phyloP scores from a whole-genome alignment of 257 asterid genomes.

The Knoxia roxburghii region DNA sequence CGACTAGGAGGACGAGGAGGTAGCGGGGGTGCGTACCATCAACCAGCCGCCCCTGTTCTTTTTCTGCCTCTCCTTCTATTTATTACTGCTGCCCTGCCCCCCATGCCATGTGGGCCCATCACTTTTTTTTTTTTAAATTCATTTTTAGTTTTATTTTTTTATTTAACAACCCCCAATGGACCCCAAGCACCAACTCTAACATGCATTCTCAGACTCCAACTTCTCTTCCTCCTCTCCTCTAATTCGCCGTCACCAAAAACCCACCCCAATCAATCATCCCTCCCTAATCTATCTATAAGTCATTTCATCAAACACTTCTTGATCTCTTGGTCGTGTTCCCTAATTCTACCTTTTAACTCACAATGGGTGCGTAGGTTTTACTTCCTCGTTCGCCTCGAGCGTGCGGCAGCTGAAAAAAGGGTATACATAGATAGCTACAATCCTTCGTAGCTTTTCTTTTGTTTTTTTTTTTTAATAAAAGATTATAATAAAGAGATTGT shows the following conservation, averaged over 20 bases:
- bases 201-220: background rate
- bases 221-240: background rate
- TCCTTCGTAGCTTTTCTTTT: no score
- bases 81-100: no score
- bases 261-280: background rate
- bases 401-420: background rate
- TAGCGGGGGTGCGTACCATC: no score
- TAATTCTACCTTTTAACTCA: no score
- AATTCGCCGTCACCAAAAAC: slow-evolving; percentile 15
- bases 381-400: slow-evolving; percentile 6
- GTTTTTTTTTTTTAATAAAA: background rate
- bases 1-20: no score
- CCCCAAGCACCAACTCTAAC: background rate
- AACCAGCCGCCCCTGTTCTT: no score
- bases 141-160: no score
- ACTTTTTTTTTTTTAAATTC: no score
- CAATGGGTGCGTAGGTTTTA: slow-evolving; percentile 10
- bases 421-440: background rate
- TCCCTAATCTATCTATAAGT: background rate
- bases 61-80: no score
- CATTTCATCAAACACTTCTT: background rate
- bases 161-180: background rate
- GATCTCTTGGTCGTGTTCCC: background rate
- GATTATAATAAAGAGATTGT: slow-evolving; percentile 13
- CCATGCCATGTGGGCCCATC: no score